Base-by-base conservation (phyloP, 352 stramenopile genomes). In the Globisporangium okanoganense region DNA sequence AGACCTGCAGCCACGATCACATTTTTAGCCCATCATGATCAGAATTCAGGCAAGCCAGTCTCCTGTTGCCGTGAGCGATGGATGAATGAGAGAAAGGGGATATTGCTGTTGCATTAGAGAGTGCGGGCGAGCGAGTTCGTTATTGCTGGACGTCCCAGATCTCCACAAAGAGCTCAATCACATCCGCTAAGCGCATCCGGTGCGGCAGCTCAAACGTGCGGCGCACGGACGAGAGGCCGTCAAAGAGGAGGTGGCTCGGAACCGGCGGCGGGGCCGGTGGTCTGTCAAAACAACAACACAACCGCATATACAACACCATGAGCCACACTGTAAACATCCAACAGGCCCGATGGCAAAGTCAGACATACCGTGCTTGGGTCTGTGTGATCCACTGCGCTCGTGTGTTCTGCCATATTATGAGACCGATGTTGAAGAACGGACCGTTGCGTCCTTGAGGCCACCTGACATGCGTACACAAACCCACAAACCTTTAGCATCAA, bases 111-210 rank as follows among this genome's bases (percentile, higher is more conserved):
- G 51, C 25, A 61, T 65, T 65, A 61, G 25, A n/a, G 43, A 52
- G 29, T 56, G 29, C 2, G 27, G 12, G n/a, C n/a, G 33, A 24
- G 24, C 14, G 14, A 27, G 18, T 56, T 41, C 22, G 35, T 62
- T 71, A 82, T 59, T 94, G 82, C 68, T 96, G 86, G 53, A 94
- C 82, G 35, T 96, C 87, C 87, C 87, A 96, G 56, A 96, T 92
- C 69, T 96, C 87, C 33, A 87, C 81, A 67, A 94, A 94, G 44
- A 96, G 65, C 65, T 90, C 84, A 63, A 96, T 88, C 49, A 96
- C 74, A 65, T 96, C 87, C 22, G 74, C 79, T 4, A 96, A 69
- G 24, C 75, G 74, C 87, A 94, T 96, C 60, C 81, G 85, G 29
- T 96, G 87, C 31, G 87, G 87, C 54, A 96, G 63, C 43, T 96